Base-by-base conservation (phyloP, 2,329 filamentous ascomycete genomes). In the Biscogniauxia sp. region DNA sequence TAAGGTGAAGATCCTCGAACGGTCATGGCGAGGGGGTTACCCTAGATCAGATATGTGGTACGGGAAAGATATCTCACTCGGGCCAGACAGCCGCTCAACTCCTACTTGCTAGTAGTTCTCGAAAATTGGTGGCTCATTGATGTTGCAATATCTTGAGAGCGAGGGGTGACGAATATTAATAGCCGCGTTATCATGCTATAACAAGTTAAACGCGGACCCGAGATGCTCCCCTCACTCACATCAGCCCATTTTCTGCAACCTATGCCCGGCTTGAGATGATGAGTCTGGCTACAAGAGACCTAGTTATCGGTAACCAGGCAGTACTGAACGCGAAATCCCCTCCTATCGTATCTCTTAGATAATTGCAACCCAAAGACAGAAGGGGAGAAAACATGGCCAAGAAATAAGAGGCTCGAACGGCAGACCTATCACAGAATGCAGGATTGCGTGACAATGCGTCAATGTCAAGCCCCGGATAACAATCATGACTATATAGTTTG, bases 241-340 rank as follows among this genome's bases (percentile, higher is more conserved):
- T 62, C 66, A 41, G 69, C 70, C 68, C 65, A 59, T 64, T 57
- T 23, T 23, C 61, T 62, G 55, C 63, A 64, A 6, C 20, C 60
- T 49, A 49, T 66, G 23, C 64, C 60, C 53, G 57, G 56, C 59
- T 50, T 63, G 61, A 65, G 63, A 45, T 45, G 37, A n/a, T 45
- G 37, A 5, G 15, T 45, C 17, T 45, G 13, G 11, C 17, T 45
- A 15, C 15, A n/a, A n/a, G 37, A 45, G 37, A 32, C 28, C 28
- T 32, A 13, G 2, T 32, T 32, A 2, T 7, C 11, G 11, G 6
- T 32, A 13, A 32, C 28, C 23, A 23, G 23, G 23, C 23, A 23
- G 23, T 23, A 13, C 28, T 4, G 28, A 32, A 32, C 28, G 6
- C 9, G 28, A 13, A 32, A 32, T 4, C 11, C 28, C 11, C 28